Evolutionary conservation across 2,329 filamentous ascomycete species (phyloP), one percentile per base, ranked within the genome.

Genomic region (Trichoderma pleuroti): DNA sequence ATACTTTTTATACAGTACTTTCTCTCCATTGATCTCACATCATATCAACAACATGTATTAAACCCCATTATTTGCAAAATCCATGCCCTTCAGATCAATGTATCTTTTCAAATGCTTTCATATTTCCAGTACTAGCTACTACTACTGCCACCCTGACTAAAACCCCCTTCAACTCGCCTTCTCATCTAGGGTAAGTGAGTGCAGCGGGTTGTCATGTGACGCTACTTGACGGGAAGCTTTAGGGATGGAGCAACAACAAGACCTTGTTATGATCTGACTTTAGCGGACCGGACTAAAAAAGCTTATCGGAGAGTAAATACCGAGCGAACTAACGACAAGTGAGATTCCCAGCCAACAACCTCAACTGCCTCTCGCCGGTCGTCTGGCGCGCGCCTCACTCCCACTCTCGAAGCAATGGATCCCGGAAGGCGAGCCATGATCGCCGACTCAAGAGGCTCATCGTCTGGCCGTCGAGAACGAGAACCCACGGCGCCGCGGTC

Each of bases 391-490:
- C 46, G 63, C 63, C 21, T 30, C 11, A 18, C 49, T 14, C 16
- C 54, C 14, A 60, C 7, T 21, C 54, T 54, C 34, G 34, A 56
- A 66, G 5, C 36, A 26, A 89, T 89, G 87, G 84, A 89, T 76
- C 85, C 87, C 14, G 85, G 79, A 57, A 81, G 87, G 66, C 84
- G 81, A 74, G 86, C 86, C 56, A 86, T 88, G 86, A 85, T 89
- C 56, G 76, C 82, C 68, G 84, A 83, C 59, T 78, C 80, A 73
- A 82, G 81, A 74, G 84, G 86, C 28, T 75, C 77, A 73, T 84
- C 86, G 28, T 75, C 77, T 71, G 78, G 77, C 70, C 77, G 80
- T 65, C 82, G 84, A 76, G 84, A 89, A 75, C 82, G 84, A 76
- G 84, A 89, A 75, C 82, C 88, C 72, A 86, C 85, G 36, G 85